Evolutionary conservation across 345 rosid genomes (phyloP), one percentile per base, ranked within the genome.

Genomic region (Boechera divaricarpa): DNA sequence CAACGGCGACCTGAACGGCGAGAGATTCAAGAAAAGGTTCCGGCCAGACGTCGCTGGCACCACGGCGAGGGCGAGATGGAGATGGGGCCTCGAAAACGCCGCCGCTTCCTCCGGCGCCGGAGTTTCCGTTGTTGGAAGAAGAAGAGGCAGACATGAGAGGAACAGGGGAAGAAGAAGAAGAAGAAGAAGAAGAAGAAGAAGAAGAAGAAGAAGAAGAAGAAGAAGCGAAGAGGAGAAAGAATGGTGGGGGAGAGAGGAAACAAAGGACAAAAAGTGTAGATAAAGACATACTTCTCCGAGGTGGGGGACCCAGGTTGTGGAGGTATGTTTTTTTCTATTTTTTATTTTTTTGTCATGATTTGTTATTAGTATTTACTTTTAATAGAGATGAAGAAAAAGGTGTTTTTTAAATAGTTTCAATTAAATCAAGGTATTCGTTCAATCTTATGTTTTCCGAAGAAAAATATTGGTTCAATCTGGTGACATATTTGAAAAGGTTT

Each of bases 11-110:
- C 29, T 84, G 96, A 53, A 81, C 66, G 16, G 97, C 97, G 16
- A 95, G 90, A 41, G 93, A 90, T 77, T 95, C 99, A 13, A 95
- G 77, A 59, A 95, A 89, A 64, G 92, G 98, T 66, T 91, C 97
- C 0, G 98, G 99, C 99, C 99, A 95, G 6, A 86, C 86, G 16
- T 92, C 98, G 77, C 83, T 87, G 47, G 56, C 68, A 35, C 79
- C 83, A 35, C 85, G 87, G 12, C 82, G 89, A 35, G 88, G 87
- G 10, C 86, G 71, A 47, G 87, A 81, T 0, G 89, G 84, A 2
- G 97, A 91, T 5, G 89, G 93, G 65, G 89, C 96, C 21, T 83
- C 86, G 64, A 72, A 87, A 57, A 82, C 78, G 6, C 72, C 79
- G 15, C 78, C 61, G 18, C 80, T 39, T 67, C 61, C 69, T 49